Conservation (phyloP, 768 basidiomycete genomes). For the Naganishia kalamii region DNA sequence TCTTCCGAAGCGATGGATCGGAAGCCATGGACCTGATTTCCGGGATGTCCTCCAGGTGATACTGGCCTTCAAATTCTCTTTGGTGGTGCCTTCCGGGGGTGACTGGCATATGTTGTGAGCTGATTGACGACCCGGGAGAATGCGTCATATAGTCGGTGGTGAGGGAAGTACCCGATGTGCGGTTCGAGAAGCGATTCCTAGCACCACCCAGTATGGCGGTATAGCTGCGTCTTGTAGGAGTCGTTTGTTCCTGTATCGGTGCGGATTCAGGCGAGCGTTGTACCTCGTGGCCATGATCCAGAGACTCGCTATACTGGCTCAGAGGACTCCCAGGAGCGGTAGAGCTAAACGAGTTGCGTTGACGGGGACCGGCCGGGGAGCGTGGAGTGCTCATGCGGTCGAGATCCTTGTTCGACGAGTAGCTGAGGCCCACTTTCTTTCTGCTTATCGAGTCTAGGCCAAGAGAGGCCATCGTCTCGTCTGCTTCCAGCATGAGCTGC, state of each 20-base stretch:
- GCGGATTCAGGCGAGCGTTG: slow-evolving; percentile 2
- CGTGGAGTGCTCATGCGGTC: neutral
- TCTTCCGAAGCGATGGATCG: slow-evolving; percentile 9
- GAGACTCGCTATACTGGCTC: slow-evolving; percentile 8
- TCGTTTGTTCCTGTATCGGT: neutral
- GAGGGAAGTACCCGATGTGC: slow-evolving; percentile 4
- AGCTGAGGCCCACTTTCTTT: slow-evolving; percentile 1
- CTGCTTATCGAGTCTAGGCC: slow-evolving; percentile 6
- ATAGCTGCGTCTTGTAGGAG: slow-evolving; percentile 9
- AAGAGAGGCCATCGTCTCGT: slow-evolving; percentile 12
- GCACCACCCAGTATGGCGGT: slow-evolving; percentile 6
- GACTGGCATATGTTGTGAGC: slow-evolving; percentile 10
- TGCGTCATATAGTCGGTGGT: slow-evolving; percentile 14
- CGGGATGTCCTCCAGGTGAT: slow-evolving; percentile 7
- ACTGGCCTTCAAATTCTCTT: slow-evolving; percentile 1
- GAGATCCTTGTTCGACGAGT: neutral
- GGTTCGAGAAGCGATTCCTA: slow-evolving; percentile 7
- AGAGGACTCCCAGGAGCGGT: slow-evolving; percentile 5
- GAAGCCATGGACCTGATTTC: slow-evolving; percentile 15
- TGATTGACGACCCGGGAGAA: slow-evolving; percentile 1
- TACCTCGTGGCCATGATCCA: slow-evolving; percentile 1
- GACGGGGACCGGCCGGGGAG: neutral
- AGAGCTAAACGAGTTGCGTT: neutral
- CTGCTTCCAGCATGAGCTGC: slow-evolving; percentile 4
- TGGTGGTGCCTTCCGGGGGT: slow-evolving; percentile 6